These are phyloP conservation scores for Cordia subcordata DNA, from an alignment of 257 asterid genomes.

Conservation along the genomic window DNA sequence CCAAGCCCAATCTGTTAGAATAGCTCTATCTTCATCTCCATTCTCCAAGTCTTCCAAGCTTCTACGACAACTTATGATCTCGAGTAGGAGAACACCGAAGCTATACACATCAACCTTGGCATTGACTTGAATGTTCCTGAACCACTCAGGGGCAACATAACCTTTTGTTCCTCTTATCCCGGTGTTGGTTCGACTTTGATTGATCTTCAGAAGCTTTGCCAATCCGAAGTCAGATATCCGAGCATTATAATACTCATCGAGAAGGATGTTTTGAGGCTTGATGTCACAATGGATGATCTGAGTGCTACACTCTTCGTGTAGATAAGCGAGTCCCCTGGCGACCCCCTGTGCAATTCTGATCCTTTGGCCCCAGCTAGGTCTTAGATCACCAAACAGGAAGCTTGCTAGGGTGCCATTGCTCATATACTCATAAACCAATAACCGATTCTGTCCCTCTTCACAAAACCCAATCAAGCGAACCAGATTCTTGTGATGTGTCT, in stretches of 20 bases:
- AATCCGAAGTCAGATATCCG: conserved; percentile 38
- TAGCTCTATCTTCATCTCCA: not conserved
- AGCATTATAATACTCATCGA: conserved; percentile 23
- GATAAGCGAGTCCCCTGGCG: conserved; percentile 32
- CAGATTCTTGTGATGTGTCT: conserved; percentile 38
- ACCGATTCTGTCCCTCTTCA: conserved; percentile 19
- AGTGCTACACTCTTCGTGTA: conserved; percentile 31
- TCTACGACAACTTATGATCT: conserved; percentile 28
- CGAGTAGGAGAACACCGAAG: conserved; percentile 31
- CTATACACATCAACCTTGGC: conserved; percentile 36
- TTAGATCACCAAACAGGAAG: conserved; percentile 17
- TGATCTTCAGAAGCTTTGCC: conserved; percentile 29
- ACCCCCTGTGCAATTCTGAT: conserved; percentile 25
- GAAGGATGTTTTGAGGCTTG: conserved; percentile 45
- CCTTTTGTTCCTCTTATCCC: conserved; percentile 37
- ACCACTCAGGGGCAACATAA: conserved; percentile 41
- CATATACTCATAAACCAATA: conserved; percentile 37
- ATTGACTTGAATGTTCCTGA: conserved; percentile 22
- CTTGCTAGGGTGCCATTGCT: conserved; percentile 27
- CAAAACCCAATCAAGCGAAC: conserved; percentile 32
- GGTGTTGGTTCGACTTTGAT: conserved; percentile 28
- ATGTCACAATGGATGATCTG: conserved; percentile 37
- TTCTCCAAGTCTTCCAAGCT: conserved; percentile 3
- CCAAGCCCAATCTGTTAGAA: conserved; percentile 25
- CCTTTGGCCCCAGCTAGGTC: conserved; percentile 27